These are phyloP conservation scores for Phyllosticta citrichinensis DNA, from an alignment of 2,329 filamentous ascomycete species.

Conservation along the genomic window DNA sequence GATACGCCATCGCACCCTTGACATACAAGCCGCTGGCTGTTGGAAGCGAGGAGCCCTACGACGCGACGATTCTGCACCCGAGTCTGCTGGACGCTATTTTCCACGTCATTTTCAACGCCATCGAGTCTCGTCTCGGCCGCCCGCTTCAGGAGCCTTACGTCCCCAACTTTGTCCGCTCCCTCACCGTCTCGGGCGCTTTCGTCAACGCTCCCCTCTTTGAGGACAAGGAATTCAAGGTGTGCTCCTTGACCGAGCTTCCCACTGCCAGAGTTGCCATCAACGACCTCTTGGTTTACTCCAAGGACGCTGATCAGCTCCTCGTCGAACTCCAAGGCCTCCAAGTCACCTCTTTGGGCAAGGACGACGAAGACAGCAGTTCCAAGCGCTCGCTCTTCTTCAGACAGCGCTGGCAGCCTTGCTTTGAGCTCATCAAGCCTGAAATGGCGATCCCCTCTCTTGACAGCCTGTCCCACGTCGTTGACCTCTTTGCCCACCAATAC, in stretches of 20 bases:
- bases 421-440: neutral
- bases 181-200: neutral
- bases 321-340: neutral
- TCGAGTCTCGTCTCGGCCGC: neutral
- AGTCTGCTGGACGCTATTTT: constrained; percentile 1
- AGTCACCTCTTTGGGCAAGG: neutral
- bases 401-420: neutral
- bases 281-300: neutral
- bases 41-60: neutral
- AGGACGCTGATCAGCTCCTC: neutral
- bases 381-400: constrained; percentile 2
- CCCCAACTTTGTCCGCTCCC: neutral
- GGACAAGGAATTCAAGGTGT: constrained; percentile 1
- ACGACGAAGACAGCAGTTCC: neutral
- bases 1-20: neutral
- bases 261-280: neutral
- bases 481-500: constrained; percentile 3
- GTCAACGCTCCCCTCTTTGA: neutral
- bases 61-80: constrained; percentile 1
- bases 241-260: neutral
- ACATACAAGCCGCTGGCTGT: neutral
- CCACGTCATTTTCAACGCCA: constrained; percentile 4
- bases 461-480: neutral
- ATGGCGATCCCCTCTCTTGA: neutral
- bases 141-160: constrained; percentile 1